Percentiles rank a stretch among this genome's conserved stretches.
Conservation (phyloP, 2,329 filamentous ascomycete genomes). For the Sclerotinia nivalis region DNA sequence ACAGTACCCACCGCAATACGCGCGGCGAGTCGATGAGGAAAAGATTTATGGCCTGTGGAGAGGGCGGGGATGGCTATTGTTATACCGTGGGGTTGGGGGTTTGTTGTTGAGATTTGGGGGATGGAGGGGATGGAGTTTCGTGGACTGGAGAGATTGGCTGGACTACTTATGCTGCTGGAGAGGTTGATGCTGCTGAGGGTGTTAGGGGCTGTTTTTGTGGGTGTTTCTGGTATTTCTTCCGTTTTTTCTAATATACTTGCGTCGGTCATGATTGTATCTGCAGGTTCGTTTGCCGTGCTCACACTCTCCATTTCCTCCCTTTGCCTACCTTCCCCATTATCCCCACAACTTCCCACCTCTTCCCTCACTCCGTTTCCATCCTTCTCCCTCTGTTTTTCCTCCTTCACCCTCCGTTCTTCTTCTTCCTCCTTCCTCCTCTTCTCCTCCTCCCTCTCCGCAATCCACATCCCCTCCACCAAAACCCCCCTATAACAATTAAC, state of each 20-base stretch:
- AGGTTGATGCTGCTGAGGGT: not conserved
- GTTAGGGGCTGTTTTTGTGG: too few relatives aligned
- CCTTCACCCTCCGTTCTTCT: not conserved
- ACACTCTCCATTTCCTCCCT: not conserved
- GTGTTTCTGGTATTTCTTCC: accelerated
- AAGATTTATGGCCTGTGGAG: not conserved
- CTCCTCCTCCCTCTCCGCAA: not conserved
- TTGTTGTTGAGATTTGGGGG: too few relatives aligned
- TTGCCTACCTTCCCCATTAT: accelerated
- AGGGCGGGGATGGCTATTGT: not conserved
- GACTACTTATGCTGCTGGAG: not conserved
- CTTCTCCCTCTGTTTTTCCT: too few relatives aligned
- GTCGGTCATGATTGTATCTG: not conserved
- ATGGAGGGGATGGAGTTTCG: not conserved
- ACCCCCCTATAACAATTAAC: constrained; percentile 8
- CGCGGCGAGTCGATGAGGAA: not conserved
- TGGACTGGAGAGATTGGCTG: not conserved
- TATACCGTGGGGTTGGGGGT: not conserved
- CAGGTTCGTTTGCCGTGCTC: not conserved
- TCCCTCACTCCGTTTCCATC: not conserved
- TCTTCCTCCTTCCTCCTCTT: not conserved
- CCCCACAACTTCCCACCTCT: too few relatives aligned
- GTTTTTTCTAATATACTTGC: too few relatives aligned
- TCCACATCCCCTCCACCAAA: not conserved
- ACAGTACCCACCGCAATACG: not conserved